Conservation (phyloP, 1,139 yeast species). For the Candida frijolesensis region DNA sequence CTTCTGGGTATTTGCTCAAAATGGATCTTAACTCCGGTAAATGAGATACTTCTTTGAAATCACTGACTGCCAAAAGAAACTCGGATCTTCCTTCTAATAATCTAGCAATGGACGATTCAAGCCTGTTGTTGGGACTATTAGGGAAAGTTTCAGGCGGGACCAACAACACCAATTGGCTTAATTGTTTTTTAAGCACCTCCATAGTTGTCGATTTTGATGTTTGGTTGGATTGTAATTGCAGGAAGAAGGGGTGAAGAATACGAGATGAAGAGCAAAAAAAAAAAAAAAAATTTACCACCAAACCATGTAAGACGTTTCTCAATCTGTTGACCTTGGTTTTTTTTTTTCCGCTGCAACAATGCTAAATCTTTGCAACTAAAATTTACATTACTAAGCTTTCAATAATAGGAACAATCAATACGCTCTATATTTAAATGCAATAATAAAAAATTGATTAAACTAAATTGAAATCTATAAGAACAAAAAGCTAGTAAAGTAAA, state of each 20-base stretch:
- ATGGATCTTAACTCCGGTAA: slow-evolving; percentile 16
- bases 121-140: slow-evolving; percentile 3
- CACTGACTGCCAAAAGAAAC: slow-evolving; percentile 13
- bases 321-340: not conserved
- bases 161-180: slow-evolving; percentile 15
- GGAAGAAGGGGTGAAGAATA: not conserved
- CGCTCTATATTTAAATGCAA: slow-evolving; percentile 6
- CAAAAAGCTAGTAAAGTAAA: not conserved
- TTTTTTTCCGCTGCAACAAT: not conserved
- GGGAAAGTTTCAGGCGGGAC: slow-evolving; percentile 15
- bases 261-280: not conserved
- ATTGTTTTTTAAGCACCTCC: slow-evolving; percentile 13
- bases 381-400: not conserved
- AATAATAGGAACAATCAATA: not conserved
- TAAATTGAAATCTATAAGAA: slow-evolving; percentile 7
- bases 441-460: not conserved
- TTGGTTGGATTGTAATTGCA: not conserved
- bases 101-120: slow-evolving; percentile 6
- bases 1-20: slow-evolving; percentile 22
- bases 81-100: slow-evolving; percentile 13
- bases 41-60: slow-evolving; percentile 14
- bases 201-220: slow-evolving; percentile 4
- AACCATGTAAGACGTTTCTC: not conserved
- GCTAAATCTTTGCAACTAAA: not conserved
- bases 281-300: not conserved